These are phyloP conservation scores for Exophiala lecanii-corni DNA, from an alignment of 2,329 filamentous ascomycete species.

Conservation along the genomic window DNA sequence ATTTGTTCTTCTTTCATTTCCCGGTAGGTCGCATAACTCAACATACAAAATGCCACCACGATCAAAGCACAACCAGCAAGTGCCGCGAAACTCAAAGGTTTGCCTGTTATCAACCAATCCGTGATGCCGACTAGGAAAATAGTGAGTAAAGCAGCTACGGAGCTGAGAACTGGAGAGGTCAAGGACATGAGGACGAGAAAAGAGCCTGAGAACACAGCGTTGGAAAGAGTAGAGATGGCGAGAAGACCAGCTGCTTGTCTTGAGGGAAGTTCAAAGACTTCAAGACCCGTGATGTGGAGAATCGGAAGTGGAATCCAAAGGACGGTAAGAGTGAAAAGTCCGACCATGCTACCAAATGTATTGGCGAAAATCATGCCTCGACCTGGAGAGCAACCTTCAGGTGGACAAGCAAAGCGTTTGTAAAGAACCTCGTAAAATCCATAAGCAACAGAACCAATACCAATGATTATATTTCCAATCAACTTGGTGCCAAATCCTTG, in stretches of 20 bases:
- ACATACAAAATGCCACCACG: conserved; percentile 76
- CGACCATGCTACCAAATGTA: conserved; percentile 82
- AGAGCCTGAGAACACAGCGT: conserved; percentile 86
- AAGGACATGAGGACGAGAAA: conserved; percentile 91
- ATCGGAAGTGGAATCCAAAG: conserved; percentile 90
- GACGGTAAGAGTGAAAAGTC: conserved; percentile 75
- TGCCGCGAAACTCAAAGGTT: conserved; percentile 68
- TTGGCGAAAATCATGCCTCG: conserved; percentile 96
- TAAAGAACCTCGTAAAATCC: conserved; percentile 97
- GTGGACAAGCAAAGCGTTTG: conserved; percentile 88
- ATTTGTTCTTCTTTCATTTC: conserved; percentile 84
- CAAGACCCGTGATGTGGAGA: conserved; percentile 71
- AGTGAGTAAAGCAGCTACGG: conserved; percentile 86
- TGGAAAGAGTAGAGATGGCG: conserved; percentile 73
- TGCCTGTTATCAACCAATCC: conserved; percentile 80
- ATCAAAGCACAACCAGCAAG: conserved; percentile 82
- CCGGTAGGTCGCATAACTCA: conserved; percentile 86
- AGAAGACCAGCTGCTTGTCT: conserved; percentile 77
- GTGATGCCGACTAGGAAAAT: conserved; percentile 94
- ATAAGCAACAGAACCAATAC: conserved; percentile 83
- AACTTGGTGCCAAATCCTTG: conserved; percentile 52
- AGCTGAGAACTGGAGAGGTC: conserved; percentile 86
- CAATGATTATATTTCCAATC: conserved; percentile 87
- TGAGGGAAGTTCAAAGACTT: conserved; percentile 75
- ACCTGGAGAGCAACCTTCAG: conserved; percentile 76